phyloP scores from a whole-genome alignment of 163 green algal species.

The Scenedesmus sp. region DNA sequence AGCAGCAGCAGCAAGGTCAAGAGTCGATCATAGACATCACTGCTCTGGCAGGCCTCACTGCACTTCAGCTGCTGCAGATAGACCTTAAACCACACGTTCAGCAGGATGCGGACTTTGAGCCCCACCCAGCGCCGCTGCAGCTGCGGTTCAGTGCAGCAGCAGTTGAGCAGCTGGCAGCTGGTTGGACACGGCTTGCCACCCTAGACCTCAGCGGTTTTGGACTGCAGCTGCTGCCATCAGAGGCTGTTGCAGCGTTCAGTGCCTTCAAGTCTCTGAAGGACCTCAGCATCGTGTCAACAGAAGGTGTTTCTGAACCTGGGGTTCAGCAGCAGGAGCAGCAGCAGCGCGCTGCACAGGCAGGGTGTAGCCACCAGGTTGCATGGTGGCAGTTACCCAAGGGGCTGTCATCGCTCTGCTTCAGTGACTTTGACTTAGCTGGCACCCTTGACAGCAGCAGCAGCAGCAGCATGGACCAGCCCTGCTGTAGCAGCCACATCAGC shows the following conservation, averaged over 20 bases:
- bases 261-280: not conserved
- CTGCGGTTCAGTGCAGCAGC: not conserved
- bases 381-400: constrained; percentile 38
- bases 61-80: constrained; percentile 23
- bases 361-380: not conserved
- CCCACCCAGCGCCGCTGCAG: not conserved
- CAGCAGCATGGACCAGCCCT: not conserved
- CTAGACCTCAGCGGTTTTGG: constrained; percentile 36
- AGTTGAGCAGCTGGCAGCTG: constrained; percentile 9
- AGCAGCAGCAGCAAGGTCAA: not conserved
- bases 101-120: not conserved
- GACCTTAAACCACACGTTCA: not conserved
- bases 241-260: constrained; percentile 15
- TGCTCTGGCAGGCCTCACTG: not conserved
- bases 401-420: constrained; percentile 17
- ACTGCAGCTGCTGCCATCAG: constrained; percentile 26
- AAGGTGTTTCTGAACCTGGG: not conserved
- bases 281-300: not conserved
- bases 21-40: not conserved
- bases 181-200: not conserved
- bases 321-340: constrained; percentile 27
- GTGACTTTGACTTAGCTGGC: constrained; percentile 22
- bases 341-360: not conserved
- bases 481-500: not conserved
- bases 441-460: not conserved